Conservation (phyloP, 1,284 basidiomycete genomes). For the Acaromyces ingoldii region DNA sequence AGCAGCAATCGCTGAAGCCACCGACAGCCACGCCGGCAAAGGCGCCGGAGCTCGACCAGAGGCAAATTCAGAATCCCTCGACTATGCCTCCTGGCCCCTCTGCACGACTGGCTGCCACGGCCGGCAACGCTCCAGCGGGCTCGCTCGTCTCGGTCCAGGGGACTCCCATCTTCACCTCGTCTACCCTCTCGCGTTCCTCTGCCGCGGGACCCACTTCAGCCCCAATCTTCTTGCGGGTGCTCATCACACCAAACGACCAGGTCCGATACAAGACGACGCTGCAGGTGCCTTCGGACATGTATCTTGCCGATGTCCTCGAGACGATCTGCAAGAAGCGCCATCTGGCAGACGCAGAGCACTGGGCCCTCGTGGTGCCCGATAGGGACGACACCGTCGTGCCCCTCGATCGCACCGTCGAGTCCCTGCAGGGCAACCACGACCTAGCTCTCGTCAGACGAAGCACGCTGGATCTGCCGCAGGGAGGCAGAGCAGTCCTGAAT, state of each 20-base stretch:
- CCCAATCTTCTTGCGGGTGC: slow-evolving; percentile 38
- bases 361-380: slow-evolving; percentile 44
- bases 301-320: slow-evolving; percentile 91
- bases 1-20: background rate
- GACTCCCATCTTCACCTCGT: slow-evolving; percentile 38
- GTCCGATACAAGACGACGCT: slow-evolving; percentile 50
- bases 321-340: slow-evolving; percentile 43
- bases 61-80: background rate
- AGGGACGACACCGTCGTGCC: slow-evolving; percentile 68
- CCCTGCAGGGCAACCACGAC: slow-evolving; percentile 78
- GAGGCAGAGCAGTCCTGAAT: slow-evolving; percentile 51
- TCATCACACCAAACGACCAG: slow-evolving; percentile 38
- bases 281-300: slow-evolving; percentile 68
- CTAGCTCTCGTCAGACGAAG: slow-evolving; percentile 72
- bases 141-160: slow-evolving; percentile 32
- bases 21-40: background rate
- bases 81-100: background rate
- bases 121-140: slow-evolving; percentile 10
- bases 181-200: slow-evolving; percentile 20
- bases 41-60: background rate
- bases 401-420: slow-evolving; percentile 89
- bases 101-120: background rate
- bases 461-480: slow-evolving; percentile 23
- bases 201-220: slow-evolving; percentile 24
- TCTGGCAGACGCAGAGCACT: slow-evolving; percentile 35